These are phyloP conservation scores for Akanthomyces lecanii DNA, from an alignment of 2,329 filamentous ascomycete genomes.

Conservation along the genomic window DNA sequence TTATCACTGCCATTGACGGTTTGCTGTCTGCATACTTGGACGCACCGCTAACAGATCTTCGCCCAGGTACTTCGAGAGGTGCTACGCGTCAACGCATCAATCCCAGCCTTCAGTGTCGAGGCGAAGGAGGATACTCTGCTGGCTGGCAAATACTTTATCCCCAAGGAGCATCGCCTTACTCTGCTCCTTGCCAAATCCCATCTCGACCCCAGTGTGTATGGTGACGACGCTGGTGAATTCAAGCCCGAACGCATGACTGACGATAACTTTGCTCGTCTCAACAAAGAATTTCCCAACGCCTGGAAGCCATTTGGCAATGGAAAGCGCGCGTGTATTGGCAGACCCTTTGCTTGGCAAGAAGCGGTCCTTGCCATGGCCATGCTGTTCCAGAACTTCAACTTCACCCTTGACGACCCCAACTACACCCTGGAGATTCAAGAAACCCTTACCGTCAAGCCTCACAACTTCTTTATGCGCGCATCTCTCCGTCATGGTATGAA, in stretches of 20 bases:
- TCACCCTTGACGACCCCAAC: slow-evolving; percentile 56
- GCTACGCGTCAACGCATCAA: slow-evolving; percentile 58
- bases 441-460: slow-evolving; percentile 59
- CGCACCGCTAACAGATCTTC: background rate
- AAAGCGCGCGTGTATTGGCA: slow-evolving; percentile 65
- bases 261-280: slow-evolving; percentile 58
- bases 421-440: slow-evolving; percentile 54
- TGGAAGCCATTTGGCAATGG: slow-evolving; percentile 77
- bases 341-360: slow-evolving; percentile 73
- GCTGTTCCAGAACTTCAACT: slow-evolving; percentile 68
- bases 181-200: slow-evolving; percentile 53
- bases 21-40: slow-evolving; percentile 7
- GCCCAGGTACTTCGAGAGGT: slow-evolving; percentile 57
- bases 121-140: slow-evolving; percentile 52
- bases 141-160: slow-evolving; percentile 57
- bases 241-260: slow-evolving; percentile 69
- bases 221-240: slow-evolving; percentile 61
- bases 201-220: slow-evolving; percentile 59
- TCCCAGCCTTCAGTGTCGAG: slow-evolving; percentile 52
- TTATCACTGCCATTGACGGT: background rate
- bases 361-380: slow-evolving; percentile 57
- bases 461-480: slow-evolving; percentile 59
- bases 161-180: slow-evolving; percentile 46
- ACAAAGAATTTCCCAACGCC: slow-evolving; percentile 56
- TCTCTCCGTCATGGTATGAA: slow-evolving; percentile 46